Evolutionary conservation across 371 early-diverging fungal species (phyloP).

Genomic region (Mortierella sp.): DNA sequence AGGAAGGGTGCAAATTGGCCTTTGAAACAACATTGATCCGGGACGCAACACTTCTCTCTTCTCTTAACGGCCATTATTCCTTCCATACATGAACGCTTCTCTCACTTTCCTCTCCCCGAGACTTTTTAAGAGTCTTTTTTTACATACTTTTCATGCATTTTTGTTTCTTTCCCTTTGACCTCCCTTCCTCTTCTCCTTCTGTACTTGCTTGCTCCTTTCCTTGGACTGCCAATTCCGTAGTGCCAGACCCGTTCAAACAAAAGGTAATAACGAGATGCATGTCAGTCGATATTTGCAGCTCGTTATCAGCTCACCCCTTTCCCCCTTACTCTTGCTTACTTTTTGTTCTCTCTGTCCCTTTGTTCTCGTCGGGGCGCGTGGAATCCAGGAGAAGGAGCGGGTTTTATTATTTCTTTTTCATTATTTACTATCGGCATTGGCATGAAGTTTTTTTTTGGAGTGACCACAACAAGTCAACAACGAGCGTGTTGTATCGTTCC

Average conservation of each 20-base stretch:
- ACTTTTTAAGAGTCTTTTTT: neutral
- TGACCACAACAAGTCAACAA: too few species aligned
- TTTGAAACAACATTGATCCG: slow-evolving; percentile 11
- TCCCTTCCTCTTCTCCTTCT: neutral
- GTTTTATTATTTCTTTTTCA: neutral
- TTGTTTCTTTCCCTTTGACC: neutral
- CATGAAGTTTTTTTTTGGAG: neutral
- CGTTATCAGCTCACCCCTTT: neutral
- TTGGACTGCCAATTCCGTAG: too few species aligned
- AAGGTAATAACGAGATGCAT: too few species aligned
- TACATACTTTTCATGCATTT: neutral
- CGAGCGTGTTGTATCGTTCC: too few species aligned
- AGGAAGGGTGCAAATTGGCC: neutral
- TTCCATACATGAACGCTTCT: too few species aligned
- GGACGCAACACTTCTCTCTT: neutral
- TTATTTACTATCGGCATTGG: neutral
- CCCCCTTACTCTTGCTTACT: neutral
- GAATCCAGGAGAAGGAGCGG: slow-evolving; percentile 11
- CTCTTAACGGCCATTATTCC: too few species aligned
- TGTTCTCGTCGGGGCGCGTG: slow-evolving; percentile 9
- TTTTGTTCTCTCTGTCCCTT: neutral
- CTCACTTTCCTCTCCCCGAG: neutral
- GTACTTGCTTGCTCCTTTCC: too few species aligned
- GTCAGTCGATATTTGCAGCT: neutral
- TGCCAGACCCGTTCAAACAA: too few species aligned